Base-by-base conservation (phyloP, 495 filamentous ascomycete species). In the Penicillium daleae region DNA sequence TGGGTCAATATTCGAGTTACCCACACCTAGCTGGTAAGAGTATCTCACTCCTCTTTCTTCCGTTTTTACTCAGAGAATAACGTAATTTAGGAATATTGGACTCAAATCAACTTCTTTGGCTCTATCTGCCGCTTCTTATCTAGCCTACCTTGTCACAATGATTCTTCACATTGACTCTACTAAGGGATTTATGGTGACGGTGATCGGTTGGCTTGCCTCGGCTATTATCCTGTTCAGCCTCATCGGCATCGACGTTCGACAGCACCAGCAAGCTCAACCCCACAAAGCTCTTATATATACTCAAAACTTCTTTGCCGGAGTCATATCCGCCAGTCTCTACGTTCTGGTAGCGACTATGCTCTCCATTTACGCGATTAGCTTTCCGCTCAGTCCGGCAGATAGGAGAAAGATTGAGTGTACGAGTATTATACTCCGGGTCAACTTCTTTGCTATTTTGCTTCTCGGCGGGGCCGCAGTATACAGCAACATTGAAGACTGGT, bases 381-480 rank as follows among this genome's bases (percentile, higher is more conserved):
- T 37, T 12, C 37, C 31, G 21, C 6, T 39, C 13, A 1, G 54
- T 24, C 0, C 31, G 9, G 19, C 32, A 29, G 37, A 56, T 7
- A 29, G 54, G 32, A 33, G 54, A 53, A 53, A 29, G 29, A 31
- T 56, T 7, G 62, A 87, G 83, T 87, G 80, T 92, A 37, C 75
- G 84, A 31, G 85, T 80, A 19, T 84, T 26, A 68, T 90, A 50
- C 17, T 44, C 15, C 59, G 59, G 29, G 89, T 90, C 63, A 80
- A 92, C 29, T 78, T 70, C n/a, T 89, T 93, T 71, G 77, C 91
- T 48, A 75, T 87, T 9, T 92, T 92, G 68, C 79, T 94, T 26
- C 82, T 91, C 2, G 62, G 90, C n/a, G 91, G 92, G 8, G 88
- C 91, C 3, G 74, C 87, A 26, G 73, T 93, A 2, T 96, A 87